phyloP scores from a whole-genome alignment of 2,329 filamentous ascomycete genomes.

The Botrytis porri region DNA sequence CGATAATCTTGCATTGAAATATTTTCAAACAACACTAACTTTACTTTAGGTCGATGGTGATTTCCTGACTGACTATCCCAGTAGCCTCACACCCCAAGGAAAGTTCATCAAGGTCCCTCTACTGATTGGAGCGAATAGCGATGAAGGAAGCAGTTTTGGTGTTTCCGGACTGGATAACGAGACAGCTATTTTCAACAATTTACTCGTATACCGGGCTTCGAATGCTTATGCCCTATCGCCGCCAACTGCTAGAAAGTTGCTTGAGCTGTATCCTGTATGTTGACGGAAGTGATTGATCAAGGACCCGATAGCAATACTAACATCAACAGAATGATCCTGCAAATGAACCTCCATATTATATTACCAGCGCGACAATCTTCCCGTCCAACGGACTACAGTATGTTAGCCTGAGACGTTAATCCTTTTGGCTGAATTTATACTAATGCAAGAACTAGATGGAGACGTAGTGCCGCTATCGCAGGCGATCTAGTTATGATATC shows the following conservation, averaged over 20 bases:
- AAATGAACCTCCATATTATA: conserved; percentile 45
- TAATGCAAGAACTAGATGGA: conserved; percentile 35
- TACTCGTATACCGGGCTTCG: conserved; percentile 42
- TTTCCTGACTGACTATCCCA: conserved; percentile 49
- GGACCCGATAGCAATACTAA: not conserved
- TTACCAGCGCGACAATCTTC: conserved; percentile 38
- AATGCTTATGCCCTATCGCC: conserved; percentile 46
- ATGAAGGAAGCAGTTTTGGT: conserved; percentile 47
- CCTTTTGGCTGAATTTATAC: not conserved
- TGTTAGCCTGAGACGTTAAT: not conserved
- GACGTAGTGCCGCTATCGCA: conserved; percentile 46
- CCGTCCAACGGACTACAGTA: conserved; percentile 40
- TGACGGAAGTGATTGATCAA: not conserved
- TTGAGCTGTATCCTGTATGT: conserved; percentile 45
- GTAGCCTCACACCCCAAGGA: conserved; percentile 43
- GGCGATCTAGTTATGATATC: conserved; percentile 50
- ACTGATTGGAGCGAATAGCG: conserved; percentile 48
- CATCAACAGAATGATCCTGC: conserved; percentile 43
- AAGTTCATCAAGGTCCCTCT: conserved; percentile 47
- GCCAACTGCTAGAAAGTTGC: conserved; percentile 43
- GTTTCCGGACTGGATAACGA: conserved; percentile 44
- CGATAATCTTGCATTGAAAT: not conserved
- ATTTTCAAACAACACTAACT: not conserved
- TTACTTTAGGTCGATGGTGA: conserved; percentile 41
- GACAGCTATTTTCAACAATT: conserved; percentile 43